These are phyloP conservation scores for Paxillus involutus DNA, from an alignment of 768 basidiomycete species.

Conservation along the genomic window DNA sequence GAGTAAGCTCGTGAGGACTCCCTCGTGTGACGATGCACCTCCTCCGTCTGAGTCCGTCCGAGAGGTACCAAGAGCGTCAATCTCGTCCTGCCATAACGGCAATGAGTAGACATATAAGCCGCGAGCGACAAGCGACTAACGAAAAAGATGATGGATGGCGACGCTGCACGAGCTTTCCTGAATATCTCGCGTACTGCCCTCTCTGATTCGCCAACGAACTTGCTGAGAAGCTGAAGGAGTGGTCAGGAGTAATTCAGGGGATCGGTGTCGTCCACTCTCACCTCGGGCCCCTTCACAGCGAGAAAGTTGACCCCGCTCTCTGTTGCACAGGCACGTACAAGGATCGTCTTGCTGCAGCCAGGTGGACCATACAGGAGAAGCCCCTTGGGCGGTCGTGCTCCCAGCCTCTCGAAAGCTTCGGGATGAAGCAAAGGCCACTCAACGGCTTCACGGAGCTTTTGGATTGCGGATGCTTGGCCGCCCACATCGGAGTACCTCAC, in stretches of 20 bases:
- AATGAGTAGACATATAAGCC: background rate
- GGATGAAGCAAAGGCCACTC: conserved; percentile 94
- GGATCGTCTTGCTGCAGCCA: conserved; percentile 95
- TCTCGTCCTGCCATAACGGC: conserved; percentile 77
- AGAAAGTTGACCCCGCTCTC: conserved; percentile 96
- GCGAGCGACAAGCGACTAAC: conserved; percentile 43
- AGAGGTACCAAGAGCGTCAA: conserved; percentile 88
- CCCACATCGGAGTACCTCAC: conserved; percentile 88
- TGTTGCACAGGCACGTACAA: conserved; percentile 88
- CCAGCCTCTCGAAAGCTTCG: conserved; percentile 82
- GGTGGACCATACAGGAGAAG: conserved; percentile 93
- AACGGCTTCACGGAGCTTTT: conserved; percentile 85
- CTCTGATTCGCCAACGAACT: conserved; percentile 98
- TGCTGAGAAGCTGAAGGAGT: conserved; percentile 77
- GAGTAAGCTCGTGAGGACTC: conserved; percentile 88
- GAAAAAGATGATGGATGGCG: conserved; percentile 96
- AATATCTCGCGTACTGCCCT: conserved; percentile 94
- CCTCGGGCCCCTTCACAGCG: conserved; percentile 97
- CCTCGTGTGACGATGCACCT: conserved; percentile 65
- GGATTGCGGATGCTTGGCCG: conserved; percentile 78
- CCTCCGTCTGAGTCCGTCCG: conserved; percentile 59
- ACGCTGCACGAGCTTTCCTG: conserved; percentile 88
- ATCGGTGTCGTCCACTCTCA: conserved; percentile 30
- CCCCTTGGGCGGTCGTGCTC: conserved; percentile 86
- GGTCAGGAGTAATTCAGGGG: background rate